Evolutionary conservation across 306 rosid species (phyloP).

Genomic region (Sphenostylis stenocarpa): DNA sequence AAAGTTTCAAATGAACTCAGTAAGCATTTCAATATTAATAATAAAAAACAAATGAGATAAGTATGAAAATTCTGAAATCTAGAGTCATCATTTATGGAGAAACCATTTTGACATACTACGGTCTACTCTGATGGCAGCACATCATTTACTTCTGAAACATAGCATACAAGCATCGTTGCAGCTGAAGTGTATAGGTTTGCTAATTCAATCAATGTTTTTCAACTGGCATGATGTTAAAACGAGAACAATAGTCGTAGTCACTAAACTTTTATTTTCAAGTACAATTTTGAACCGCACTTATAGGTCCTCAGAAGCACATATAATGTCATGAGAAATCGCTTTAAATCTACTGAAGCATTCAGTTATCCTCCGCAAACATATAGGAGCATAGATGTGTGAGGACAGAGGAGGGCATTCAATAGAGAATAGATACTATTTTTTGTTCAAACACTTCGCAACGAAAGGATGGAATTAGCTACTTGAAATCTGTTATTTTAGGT

Average conservation of each 20-base stretch:
- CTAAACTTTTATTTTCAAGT: background rate
- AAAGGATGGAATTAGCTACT: background rate
- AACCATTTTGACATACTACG: background rate
- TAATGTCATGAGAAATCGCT: slow-evolving; percentile 6
- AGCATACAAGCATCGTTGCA: background rate
- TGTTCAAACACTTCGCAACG: background rate
- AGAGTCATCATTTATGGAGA: background rate
- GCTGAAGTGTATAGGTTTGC: background rate
- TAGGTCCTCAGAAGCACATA: background rate
- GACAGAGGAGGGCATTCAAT: background rate
- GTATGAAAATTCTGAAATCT: background rate
- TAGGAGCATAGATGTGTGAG: background rate
- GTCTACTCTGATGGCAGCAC: background rate
- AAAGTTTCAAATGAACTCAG: slow-evolving; percentile 31
- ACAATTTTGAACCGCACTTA: slow-evolving; percentile 10
- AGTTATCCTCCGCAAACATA: background rate
- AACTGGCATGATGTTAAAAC: background rate
- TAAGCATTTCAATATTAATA: background rate
- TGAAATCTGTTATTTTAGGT: background rate
- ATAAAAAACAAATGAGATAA: background rate
- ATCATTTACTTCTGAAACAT: background rate
- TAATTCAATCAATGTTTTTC: background rate
- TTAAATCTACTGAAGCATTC: background rate
- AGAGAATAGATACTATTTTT: background rate
- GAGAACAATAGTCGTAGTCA: background rate